These are phyloP conservation scores for Asterochloris erici DNA, from an alignment of 139 green algal genomes.

Conservation along the genomic window DNA sequence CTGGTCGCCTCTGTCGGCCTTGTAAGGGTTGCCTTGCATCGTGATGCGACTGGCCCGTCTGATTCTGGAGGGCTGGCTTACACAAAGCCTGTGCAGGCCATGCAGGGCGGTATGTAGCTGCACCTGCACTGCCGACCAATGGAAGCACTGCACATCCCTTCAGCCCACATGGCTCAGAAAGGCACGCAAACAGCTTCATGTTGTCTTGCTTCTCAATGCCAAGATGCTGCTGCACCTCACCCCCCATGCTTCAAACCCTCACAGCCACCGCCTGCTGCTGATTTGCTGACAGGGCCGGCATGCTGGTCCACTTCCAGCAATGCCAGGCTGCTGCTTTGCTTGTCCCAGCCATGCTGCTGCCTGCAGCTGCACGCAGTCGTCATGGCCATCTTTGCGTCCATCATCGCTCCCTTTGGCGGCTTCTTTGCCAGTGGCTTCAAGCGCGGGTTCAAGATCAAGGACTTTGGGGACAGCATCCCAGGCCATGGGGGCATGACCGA, in stretches of 20 bases:
- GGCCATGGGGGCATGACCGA: conserved; percentile 98
- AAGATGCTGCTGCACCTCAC: too few relatives aligned
- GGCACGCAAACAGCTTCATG: not conserved
- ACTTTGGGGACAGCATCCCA: conserved; percentile 97
- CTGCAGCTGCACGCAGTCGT: conserved; percentile 47
- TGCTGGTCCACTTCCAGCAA: not conserved
- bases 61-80: not conserved
- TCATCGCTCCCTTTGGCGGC: conserved; percentile 95
- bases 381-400: conserved; percentile 88
- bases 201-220: not conserved
- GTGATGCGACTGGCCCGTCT: too few relatives aligned
- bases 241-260: not conserved
- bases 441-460: conserved; percentile 97
- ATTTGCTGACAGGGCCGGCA: not conserved
- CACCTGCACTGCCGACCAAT: too few relatives aligned
- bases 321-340: not conserved
- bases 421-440: conserved; percentile 99
- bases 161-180: too few relatives aligned
- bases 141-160: too few relatives aligned
- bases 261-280: not conserved
- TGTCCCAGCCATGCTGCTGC: not conserved
- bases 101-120: too few relatives aligned
- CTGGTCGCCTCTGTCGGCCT: too few relatives aligned
- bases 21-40: too few relatives aligned
- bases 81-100: not conserved